Percentiles rank a stretch among this genome's conserved stretches.
Conservation (phyloP, 78 protist genomes). For the Tieghemostelium lacteum region DNA sequence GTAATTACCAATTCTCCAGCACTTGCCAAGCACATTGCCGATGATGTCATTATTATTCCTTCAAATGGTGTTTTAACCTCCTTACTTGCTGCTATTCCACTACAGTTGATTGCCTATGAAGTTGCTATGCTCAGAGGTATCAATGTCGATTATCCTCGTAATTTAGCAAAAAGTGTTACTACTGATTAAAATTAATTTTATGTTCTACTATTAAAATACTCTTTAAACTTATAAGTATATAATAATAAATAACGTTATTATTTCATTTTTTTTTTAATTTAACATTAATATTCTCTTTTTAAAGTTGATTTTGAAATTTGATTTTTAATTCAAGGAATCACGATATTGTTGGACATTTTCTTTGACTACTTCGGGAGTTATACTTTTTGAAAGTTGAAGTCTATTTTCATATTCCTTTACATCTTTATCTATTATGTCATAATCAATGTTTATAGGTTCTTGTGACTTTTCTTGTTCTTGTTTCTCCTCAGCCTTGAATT, state of each 20-base stretch:
- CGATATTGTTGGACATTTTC: constrained; percentile 20
- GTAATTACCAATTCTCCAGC: constrained; percentile 58
- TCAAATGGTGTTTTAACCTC: constrained; percentile 82
- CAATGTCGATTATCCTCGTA: constrained; percentile 97
- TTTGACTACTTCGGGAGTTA: neutral
- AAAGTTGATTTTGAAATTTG: neutral
- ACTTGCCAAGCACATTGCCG: constrained; percentile 55
- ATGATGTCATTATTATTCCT: constrained; percentile 60
- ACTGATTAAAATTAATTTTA: constrained; percentile 72
- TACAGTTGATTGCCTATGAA: constrained; percentile 96
- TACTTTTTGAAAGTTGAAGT: neutral
- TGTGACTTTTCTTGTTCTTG: constrained; percentile 1
- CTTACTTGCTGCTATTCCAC: constrained; percentile 87
- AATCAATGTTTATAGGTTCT: neutral
- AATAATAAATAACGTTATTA: too few species aligned
- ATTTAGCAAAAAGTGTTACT: constrained; percentile 99
- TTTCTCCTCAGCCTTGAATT: constrained; percentile 3
- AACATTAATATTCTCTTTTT: too few species aligned
- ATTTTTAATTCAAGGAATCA: constrained; percentile 2
- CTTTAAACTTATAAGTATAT: too few species aligned
- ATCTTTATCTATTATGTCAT: constrained; percentile 16
- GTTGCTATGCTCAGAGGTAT: constrained; percentile 76
- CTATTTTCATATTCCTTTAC: constrained; percentile 42
- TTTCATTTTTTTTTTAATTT: too few species aligned
- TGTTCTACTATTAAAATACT: too few species aligned